A percentile compares a stretch with the other conserved stretches of the same genome.
Conservation (phyloP, 352 stramenopile species). For the Phytophthora cactorum region DNA sequence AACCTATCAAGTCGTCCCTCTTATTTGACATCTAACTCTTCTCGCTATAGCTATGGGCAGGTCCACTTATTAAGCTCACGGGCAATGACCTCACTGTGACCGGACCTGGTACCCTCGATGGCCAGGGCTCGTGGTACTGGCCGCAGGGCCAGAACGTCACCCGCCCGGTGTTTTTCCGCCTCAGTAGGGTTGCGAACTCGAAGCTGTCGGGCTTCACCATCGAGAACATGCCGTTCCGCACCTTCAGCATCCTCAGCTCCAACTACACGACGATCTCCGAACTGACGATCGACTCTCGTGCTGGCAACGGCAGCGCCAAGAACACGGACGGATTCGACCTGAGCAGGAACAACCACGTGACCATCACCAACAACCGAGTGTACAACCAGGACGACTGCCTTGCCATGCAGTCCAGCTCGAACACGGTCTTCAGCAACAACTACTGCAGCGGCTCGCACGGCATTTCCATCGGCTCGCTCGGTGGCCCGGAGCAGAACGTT, state of each 20-base stretch:
- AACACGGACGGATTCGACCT: conserved; percentile 15
- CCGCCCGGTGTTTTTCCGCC: conserved; percentile 39
- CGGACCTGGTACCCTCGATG: conserved; percentile 40
- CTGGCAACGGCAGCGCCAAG: conserved; percentile 11
- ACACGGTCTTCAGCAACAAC: conserved; percentile 24
- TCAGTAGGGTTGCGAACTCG: conserved; percentile 27
- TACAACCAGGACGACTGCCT: conserved; percentile 18
- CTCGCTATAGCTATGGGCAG: conserved; percentile 26
- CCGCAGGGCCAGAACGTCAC: conserved; percentile 31
- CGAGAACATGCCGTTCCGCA: conserved; percentile 41
- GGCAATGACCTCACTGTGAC: conserved; percentile 33
- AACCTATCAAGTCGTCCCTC: neutral
- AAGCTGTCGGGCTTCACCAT: conserved; percentile 42
- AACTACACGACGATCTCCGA: conserved; percentile 24
- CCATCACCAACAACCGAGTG: conserved; percentile 13
- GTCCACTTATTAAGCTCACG: conserved; percentile 36
- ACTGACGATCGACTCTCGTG: conserved; percentile 25
- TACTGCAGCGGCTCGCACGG: conserved; percentile 26
- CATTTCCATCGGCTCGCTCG: conserved; percentile 46
- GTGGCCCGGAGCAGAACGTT: conserved; percentile 16
- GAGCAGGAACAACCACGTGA: conserved; percentile 20
- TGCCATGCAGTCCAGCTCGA: conserved; percentile 12
- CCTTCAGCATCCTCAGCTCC: conserved; percentile 37
- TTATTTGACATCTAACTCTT: neutral
- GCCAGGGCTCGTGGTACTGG: conserved; percentile 47